phyloP scores from a whole-genome alignment of 495 filamentous ascomycete genomes.

The Penicillium dipodomyicola region DNA sequence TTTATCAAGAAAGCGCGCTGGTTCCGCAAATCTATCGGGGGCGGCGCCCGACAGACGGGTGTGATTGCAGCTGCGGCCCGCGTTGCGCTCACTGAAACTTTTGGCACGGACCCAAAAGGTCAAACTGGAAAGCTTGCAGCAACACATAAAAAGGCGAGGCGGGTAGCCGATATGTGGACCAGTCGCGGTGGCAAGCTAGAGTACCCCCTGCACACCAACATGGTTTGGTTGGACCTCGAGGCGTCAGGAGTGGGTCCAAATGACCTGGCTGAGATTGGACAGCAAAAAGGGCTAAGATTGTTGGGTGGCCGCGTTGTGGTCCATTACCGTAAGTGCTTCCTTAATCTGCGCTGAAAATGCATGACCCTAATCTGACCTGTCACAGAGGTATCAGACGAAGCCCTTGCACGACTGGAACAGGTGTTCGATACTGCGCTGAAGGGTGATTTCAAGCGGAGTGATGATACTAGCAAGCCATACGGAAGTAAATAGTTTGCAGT shows the following conservation, averaged over 20 bases:
- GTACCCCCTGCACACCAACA: constrained; percentile 71
- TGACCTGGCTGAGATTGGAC: constrained; percentile 41
- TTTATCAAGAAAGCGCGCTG: constrained; percentile 73
- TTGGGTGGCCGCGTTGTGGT: constrained; percentile 41
- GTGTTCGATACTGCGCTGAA: constrained; percentile 42
- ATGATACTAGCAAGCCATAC: constrained; percentile 41
- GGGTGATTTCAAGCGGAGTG: constrained; percentile 36
- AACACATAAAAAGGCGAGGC: constrained; percentile 63
- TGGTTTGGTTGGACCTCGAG: constrained; percentile 86
- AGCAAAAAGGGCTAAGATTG: constrained; percentile 40
- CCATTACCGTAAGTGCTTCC: constrained; percentile 45
- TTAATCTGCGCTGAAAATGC: background rate
- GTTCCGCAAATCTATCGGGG: constrained; percentile 82
- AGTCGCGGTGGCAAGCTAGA: constrained; percentile 49
- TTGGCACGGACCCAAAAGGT: constrained; percentile 57
- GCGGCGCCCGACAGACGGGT: constrained; percentile 70
- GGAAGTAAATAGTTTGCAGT: constrained; percentile 24
- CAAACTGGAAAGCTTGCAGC: constrained; percentile 61
- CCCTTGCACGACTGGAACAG: constrained; percentile 39
- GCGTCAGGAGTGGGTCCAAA: constrained; percentile 41
- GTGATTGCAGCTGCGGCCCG: constrained; percentile 48
- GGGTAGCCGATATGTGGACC: constrained; percentile 62
- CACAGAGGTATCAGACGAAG: constrained; percentile 47
- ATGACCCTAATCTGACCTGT: constrained; percentile 26
- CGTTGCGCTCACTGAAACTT: constrained; percentile 55